Evolutionary conservation across 345 rosid species (phyloP), one percentile per base, ranked within the genome.

Genomic region (Corchorus olitorius): DNA sequence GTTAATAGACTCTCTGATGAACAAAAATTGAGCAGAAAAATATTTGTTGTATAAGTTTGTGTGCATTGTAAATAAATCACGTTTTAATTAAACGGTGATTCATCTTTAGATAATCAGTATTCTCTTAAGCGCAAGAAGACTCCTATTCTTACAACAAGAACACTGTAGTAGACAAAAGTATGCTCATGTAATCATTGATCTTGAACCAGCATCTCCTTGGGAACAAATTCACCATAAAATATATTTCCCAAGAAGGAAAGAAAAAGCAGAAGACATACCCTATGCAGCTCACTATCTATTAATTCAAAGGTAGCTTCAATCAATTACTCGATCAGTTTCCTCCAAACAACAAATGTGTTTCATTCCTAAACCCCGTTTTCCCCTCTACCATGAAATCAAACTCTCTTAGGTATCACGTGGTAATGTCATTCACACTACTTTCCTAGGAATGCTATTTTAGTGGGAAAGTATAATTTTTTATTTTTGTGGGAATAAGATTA

Each of bases 251-350:
- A 27, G 27, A 27, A 27, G 27, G 27, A 27, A 27, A 27, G 27
- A 27, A 27, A 27, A 27, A 27, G 1, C 27, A 27, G 1, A 27
- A 27, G 27, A 27, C 27, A 72, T 56, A 53, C 39, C 43, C 43
- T 54, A 11, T 71, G 62, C 19, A 37, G 15, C 27, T 37, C n/a
- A 45, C 6, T 65, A 70, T 75, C 19, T 22, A 35, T 35, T 16
- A 61, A 19, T 75, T 65, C 55, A 67, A 22, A 37, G 22, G 19
- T 67, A 11, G 39, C 54, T 46, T 46, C 13, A 46, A 67, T 67
- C 11, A 16, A 67, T 22, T 45, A 45, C 10, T 45, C 72, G 48
- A 67, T 50, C 54, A 39, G 12, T 19, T 19, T 22, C 72, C 14
- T 15, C 43, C 15, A 70, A 35, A 34, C 61, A 52, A 43, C 9